A percentile compares a stretch with the other conserved stretches of the same genome.
Evolutionary conservation across 2,329 filamentous ascomycete genomes (phyloP).

Genomic region (Talaromyces albobiverticillius): DNA sequence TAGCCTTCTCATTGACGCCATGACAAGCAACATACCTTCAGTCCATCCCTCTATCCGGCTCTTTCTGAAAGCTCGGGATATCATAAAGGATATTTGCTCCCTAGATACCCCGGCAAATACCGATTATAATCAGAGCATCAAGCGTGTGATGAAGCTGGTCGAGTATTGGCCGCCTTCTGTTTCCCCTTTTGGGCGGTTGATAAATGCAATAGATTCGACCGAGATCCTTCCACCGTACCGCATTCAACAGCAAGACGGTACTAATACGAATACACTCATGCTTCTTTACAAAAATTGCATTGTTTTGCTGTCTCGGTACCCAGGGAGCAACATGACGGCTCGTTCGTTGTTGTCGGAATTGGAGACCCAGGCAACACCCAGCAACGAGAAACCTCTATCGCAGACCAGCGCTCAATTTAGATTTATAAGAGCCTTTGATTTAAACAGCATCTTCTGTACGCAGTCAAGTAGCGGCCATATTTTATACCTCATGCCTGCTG

Average conservation of each 20-base stretch:
- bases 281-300: slow-evolving; percentile 82
- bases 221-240: slow-evolving; percentile 73
- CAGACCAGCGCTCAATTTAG: slow-evolving; percentile 57
- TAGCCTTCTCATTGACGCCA: slow-evolving; percentile 94
- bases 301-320: slow-evolving; percentile 70
- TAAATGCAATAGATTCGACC: slow-evolving; percentile 75
- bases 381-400: slow-evolving; percentile 23
- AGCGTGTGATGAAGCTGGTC: slow-evolving; percentile 71
- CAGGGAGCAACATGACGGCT: slow-evolving; percentile 62
- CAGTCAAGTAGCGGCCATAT: slow-evolving; percentile 40
- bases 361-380: slow-evolving; percentile 69
- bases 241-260: slow-evolving; percentile 39
- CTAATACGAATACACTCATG: slow-evolving; percentile 63
- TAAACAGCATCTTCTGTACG: slow-evolving; percentile 69
- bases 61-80: slow-evolving; percentile 84
- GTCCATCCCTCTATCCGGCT: slow-evolving; percentile 79
- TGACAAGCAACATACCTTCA: slow-evolving; percentile 78
- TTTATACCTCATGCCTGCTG: slow-evolving; percentile 34
- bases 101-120: slow-evolving; percentile 67
- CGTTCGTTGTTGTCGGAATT: slow-evolving; percentile 79
- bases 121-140: slow-evolving; percentile 71
- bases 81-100: slow-evolving; percentile 94
- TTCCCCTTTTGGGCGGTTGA: slow-evolving; percentile 71
- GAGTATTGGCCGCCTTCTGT: slow-evolving; percentile 73
- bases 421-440: slow-evolving; percentile 69